Percentiles rank a stretch among this genome's conserved stretches.
phyloP scores from a whole-genome alignment of 176 grass and related monocot genomes.

The Cenchrus americanus region DNA sequence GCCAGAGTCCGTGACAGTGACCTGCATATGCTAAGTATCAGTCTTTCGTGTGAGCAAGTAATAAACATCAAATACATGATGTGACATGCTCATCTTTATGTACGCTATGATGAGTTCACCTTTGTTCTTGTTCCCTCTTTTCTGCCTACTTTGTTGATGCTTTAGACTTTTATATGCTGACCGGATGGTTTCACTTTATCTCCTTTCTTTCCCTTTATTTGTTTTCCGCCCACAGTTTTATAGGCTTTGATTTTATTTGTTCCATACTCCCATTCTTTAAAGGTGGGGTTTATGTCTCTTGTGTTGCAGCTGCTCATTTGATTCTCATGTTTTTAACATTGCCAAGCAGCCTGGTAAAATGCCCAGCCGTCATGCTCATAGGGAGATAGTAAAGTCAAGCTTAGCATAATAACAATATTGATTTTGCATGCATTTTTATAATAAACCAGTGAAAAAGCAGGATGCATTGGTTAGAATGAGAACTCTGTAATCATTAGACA shows the following conservation, averaged over 20 bases:
- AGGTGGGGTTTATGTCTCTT: slow-evolving; percentile 42
- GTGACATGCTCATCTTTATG: slow-evolving; percentile 45
- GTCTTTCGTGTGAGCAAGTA: slow-evolving; percentile 15
- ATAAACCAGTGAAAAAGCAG: not conserved
- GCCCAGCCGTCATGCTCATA: not conserved
- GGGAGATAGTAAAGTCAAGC: not conserved
- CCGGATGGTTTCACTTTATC: slow-evolving; percentile 39
- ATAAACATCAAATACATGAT: slow-evolving; percentile 39
- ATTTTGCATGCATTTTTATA: not conserved
- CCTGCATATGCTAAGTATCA: not conserved
- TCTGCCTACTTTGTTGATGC: slow-evolving; percentile 48
- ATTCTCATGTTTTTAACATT: slow-evolving; percentile 10
- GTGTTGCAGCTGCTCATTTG: slow-evolving; percentile 11
- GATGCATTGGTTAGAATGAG: slow-evolving; percentile 23
- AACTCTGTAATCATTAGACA: slow-evolving; percentile 33
- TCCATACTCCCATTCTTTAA: slow-evolving; percentile 45
- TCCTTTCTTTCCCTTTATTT: slow-evolving; percentile 35
- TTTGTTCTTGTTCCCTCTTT: slow-evolving; percentile 50
- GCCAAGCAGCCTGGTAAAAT: slow-evolving; percentile 7
- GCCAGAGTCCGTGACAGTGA: not conserved
- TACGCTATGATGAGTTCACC: slow-evolving; percentile 40
- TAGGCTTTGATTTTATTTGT: slow-evolving; percentile 37
- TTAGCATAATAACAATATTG: not conserved
- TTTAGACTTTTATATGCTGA: slow-evolving; percentile 56
- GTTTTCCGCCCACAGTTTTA: slow-evolving; percentile 45